A percentile compares a stretch with the other conserved stretches of the same genome.
These are phyloP conservation scores for Hortiboletus rubellus DNA, from an alignment of 1,284 basidiomycete genomes.

Conservation along the genomic window DNA sequence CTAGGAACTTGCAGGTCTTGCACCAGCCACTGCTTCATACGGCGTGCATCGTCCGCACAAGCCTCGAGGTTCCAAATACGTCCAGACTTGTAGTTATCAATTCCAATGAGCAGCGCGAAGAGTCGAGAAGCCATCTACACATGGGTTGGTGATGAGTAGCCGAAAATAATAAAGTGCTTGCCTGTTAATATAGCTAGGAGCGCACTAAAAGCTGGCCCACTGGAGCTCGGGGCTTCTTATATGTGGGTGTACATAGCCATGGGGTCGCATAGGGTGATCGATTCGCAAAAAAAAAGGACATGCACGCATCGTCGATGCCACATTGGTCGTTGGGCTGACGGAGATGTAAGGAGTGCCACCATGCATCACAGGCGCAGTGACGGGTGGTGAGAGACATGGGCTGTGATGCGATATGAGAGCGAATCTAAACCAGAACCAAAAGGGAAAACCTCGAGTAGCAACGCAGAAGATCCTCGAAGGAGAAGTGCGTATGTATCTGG, in stretches of 20 bases:
- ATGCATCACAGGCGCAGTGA: slow-evolving; percentile 14
- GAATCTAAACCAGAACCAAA: slow-evolving; percentile 13
- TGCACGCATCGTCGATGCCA: slow-evolving; percentile 6
- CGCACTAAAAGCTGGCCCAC: neutral
- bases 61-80: slow-evolving; percentile 63
- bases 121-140: slow-evolving; percentile 46
- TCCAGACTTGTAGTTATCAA: slow-evolving; percentile 64
- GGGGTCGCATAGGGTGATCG: neutral
- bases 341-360: slow-evolving; percentile 25
- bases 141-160: slow-evolving; percentile 9
- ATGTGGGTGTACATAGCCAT: slow-evolving; percentile 17
- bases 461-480: slow-evolving; percentile 2
- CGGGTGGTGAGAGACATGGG: slow-evolving; percentile 1
- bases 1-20: slow-evolving; percentile 56
- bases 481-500: neutral
- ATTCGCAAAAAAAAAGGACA: neutral
- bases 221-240: slow-evolving; percentile 22
- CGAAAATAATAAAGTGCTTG: slow-evolving; percentile 1
- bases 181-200: slow-evolving; percentile 5
- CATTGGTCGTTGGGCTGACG: slow-evolving; percentile 12
- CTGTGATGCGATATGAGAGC: slow-evolving; percentile 4
- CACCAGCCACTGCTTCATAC: slow-evolving; percentile 54
- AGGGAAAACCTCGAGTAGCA: neutral
- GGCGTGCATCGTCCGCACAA: slow-evolving; percentile 59
- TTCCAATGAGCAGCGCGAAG: slow-evolving; percentile 63